Evolutionary conservation across 371 early-diverging fungal genomes (phyloP).

Genomic region (Conidiobolus incongruus): DNA sequence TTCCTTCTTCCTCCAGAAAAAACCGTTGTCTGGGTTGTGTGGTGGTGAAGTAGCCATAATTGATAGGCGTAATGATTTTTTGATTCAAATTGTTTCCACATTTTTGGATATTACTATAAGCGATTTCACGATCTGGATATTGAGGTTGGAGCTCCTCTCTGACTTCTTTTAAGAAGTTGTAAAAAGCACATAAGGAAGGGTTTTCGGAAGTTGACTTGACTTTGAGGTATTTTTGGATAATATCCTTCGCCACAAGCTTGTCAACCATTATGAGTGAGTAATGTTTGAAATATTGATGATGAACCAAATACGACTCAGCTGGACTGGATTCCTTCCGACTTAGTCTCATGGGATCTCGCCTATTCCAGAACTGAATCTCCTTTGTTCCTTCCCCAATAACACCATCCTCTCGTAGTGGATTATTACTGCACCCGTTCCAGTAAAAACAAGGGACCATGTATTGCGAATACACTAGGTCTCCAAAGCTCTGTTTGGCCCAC

Average conservation of each 20-base stretch:
- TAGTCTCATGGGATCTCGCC: constrained; percentile 24
- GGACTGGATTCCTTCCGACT: constrained; percentile 29
- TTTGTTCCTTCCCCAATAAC: constrained; percentile 6
- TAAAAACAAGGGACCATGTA: constrained; percentile 34
- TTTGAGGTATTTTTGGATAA: constrained; percentile 7
- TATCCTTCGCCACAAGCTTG: constrained; percentile 12
- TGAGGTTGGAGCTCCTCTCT: constrained; percentile 15
- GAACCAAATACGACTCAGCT: constrained; percentile 29
- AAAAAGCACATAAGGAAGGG: constrained; percentile 1
- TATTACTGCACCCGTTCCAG: constrained; percentile 33
- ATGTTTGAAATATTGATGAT: constrained; percentile 6
- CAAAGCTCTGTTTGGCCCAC: constrained; percentile 24
- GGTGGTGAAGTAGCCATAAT: constrained; percentile 33
- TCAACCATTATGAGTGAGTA: constrained; percentile 30
- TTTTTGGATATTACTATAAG: constrained; percentile 25
- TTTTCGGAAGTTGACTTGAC: constrained; percentile 5
- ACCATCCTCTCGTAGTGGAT: too few relatives aligned
- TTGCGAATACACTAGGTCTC: constrained; percentile 11
- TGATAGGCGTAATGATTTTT: constrained; percentile 37
- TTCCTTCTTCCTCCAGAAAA: neutral
- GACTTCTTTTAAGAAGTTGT: constrained; percentile 10
- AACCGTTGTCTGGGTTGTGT: constrained; percentile 29
- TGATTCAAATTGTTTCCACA: constrained; percentile 15
- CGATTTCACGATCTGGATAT: constrained; percentile 16
- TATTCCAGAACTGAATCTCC: constrained; percentile 28